Evolutionary conservation across 495 filamentous ascomycete species (phyloP), one percentile per base, ranked within the genome.

Genomic region (Podospora bellae-mahoneyi): DNA sequence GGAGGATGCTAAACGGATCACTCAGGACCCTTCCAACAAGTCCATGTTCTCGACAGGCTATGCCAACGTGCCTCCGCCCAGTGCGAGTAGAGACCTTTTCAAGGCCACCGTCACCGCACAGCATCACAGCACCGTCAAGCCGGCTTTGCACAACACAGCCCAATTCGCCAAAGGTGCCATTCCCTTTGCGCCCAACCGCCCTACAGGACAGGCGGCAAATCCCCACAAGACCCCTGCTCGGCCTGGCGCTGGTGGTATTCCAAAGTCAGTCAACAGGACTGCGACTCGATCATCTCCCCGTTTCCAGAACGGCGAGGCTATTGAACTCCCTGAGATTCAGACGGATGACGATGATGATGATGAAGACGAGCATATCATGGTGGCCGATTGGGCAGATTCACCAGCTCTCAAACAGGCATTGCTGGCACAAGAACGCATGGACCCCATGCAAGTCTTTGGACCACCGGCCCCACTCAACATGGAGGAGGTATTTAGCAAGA

Each of bases 401-500:
- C 94, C 93, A 9, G 87, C 89, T 64, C 84, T 99, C 13, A 85
- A 89, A 19, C 79, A 81, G 39, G 80, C 90, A 57, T 83, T 98
- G 7, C 79, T 85, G 54, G 76, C 84, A 53, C 95, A 99, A 75
- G 93, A 99, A 75, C 83, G 86, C 19, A 83, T 91, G 66, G 92
- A 98, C 75, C 91, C 92, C 1, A 91, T 94, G 74, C 84, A 88
- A 19, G 89, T 99, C 44, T 99, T 99, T 74, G 95, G 95, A 1
- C 90, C 92, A 2, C 91, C 95, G 60, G 89, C 85, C 15, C 90
- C 91, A 44, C 85, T 97, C 74, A 89, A 91, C 68, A 91, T 99
- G 85, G 95, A 99, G 74, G 93, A 97, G 72, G 92, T 97, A 58
- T 99, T 99, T 81, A 90, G 86, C 74, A 85, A 87, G 68, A 91